Evolutionary conservation across 2,329 filamentous ascomycete species (phyloP), one percentile per base, ranked within the genome.

Genomic region (Plectosphaerella sp.): DNA sequence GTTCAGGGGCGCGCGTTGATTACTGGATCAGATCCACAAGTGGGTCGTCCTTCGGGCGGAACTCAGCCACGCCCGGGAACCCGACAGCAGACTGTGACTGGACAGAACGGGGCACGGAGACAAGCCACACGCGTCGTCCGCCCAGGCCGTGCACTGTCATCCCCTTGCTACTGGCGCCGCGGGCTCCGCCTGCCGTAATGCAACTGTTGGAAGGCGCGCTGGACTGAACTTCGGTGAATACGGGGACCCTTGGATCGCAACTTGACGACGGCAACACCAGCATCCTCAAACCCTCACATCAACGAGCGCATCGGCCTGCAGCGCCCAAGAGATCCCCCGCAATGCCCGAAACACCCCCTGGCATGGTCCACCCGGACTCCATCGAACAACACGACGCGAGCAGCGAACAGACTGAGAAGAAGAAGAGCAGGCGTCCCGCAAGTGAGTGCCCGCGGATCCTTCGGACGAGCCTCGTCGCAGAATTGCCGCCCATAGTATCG

Each of bases 341-440:
- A 59, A 81, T 80, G 77, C 70, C 75, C 63, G 76, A 79, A 65
- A 65, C 70, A 50, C 67, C 73, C 54, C 69, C 68, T 59, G 70
- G 68, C 58, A 65, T 70, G 63, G 74, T 70, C 56, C 74, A 70
- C 58, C 62, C 72, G 64, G 78, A 81, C 67, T 82, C 79, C 47
- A 77, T 83, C 60, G 67, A 73, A 54, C 80, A 79, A 39, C 74
- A 79, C 61, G 79, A 84, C 59, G 75, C 75, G 52, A 68, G 72
- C 60, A 67, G 68, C 60, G 76, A 79, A 63, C 66, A 72, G 58
- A 64, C 79, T 79, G 77, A 94, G 74, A 94, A 92, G 78, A 83
- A 87, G 72, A 96, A 96, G 84, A 95, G 84, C 79, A 86, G 89
- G 72, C 87, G 91, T 73, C 93, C 93, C 61, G 90, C 91, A 62